Evolutionary conservation across 345 rosid species (phyloP), one percentile per base, ranked within the genome.

Genomic region (Jatropha curcas): DNA sequence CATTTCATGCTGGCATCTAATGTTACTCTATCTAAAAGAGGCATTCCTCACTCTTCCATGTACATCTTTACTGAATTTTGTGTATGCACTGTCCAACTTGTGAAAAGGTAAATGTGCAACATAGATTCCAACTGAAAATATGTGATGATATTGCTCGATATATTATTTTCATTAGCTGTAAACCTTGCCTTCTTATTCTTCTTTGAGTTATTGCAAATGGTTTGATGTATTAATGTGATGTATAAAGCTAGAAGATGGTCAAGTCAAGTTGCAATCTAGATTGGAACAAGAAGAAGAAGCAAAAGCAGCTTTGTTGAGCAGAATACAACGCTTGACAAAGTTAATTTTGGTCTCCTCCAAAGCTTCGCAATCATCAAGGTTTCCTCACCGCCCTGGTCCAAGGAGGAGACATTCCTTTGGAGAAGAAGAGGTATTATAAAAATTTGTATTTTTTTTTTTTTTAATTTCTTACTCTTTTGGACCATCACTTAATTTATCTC

Each of bases 351-450:
- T 96, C 70, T 96, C 99, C 48, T 80, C 96, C 35, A 96, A 93
- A 83, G 82, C 89, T 78, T 85, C 98, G 65, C 97, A 90, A 64
- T 68, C 97, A 63, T 74, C 96, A 61, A 85, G 89, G 79, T 46
- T 88, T 71, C 84, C 99, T 68, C 87, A 90, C 34, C 90, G 89
- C 53, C 71, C 82, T 51, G 89, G 90, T 82, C 93, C 83, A 48
- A 88, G 96, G 85, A 91, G 99, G 83, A 92, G 99, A 78, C 98
- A 96, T 85, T 92, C 99, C 71, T 96, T 96, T 81, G 99, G 99
- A 51, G 99, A 96, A 89, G 98, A 96, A 86, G 99, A 96, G 99
- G 99, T 92, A 79, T 74, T 70, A 43, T 17, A 72, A 62, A 2
- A 67, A 68, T 67, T 41, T 57, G 31, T 64, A n/a, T n/a, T n/a